Conservation (phyloP, 495 filamentous ascomycete genomes). For the Rhizodiscina lignyota region DNA sequence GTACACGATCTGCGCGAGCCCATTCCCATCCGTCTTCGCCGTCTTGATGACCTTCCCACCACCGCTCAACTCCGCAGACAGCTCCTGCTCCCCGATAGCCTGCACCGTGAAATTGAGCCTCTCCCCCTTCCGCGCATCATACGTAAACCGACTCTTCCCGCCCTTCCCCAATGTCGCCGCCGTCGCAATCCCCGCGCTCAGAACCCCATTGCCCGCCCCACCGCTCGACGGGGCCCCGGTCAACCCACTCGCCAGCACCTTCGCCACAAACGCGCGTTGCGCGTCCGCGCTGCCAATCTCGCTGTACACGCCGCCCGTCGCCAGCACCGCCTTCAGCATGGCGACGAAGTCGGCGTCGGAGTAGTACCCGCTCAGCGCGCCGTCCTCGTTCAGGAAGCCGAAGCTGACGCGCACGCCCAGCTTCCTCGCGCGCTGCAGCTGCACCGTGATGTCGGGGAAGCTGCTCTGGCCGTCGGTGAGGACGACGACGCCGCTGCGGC, state of each 20-base stretch:
- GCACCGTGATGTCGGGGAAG: constrained; percentile 6
- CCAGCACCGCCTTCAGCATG: constrained; percentile 13
- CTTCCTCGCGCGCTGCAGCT: constrained; percentile 16
- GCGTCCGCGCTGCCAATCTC: constrained; percentile 15
- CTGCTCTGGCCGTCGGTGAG: constrained; percentile 18
- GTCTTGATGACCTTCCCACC: neutral
- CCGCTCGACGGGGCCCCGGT: constrained; percentile 17
- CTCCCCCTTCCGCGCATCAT: constrained; percentile 13
- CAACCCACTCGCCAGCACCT: constrained; percentile 15
- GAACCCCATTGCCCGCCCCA: constrained; percentile 12
- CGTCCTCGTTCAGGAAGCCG: constrained; percentile 11
- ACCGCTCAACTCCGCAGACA: constrained; percentile 2
- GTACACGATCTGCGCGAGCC: constrained; percentile 9
- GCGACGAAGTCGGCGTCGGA: constrained; percentile 4
- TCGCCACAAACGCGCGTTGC: constrained; percentile 15
- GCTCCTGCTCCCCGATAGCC: constrained; percentile 10
- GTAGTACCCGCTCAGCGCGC: neutral
- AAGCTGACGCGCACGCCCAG: constrained; percentile 16
- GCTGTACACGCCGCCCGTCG: constrained; percentile 17
- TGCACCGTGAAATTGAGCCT: constrained; percentile 14
- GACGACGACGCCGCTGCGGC: constrained; percentile 18
- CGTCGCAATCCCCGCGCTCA: constrained; percentile 18
- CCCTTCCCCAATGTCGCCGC: constrained; percentile 4
- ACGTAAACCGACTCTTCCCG: constrained; percentile 11
- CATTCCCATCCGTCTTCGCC: neutral